Evolutionary conservation across 176 grass and related monocot species (phyloP), one percentile per base, ranked within the genome.

Genomic region (Triticum timopheevii): DNA sequence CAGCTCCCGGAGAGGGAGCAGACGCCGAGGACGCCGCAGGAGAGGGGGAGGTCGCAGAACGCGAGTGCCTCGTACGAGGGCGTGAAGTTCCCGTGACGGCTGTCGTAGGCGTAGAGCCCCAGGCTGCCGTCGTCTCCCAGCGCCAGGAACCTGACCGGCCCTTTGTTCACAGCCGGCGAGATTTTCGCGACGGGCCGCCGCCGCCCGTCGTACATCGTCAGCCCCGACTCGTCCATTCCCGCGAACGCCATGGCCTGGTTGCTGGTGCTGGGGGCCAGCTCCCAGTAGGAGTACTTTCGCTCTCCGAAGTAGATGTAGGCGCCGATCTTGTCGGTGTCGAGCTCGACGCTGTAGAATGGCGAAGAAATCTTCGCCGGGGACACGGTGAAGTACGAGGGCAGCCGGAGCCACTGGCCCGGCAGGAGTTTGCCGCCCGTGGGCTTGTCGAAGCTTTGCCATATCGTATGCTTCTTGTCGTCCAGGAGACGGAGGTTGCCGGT

Each of bases 231-330:
- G 80, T 65, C 36, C 58, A 90, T 77, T 13, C 58, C 52, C 20
- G 66, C 80, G 45, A 77, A 87, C 22, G 40, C 73, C 80, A 87
- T 87, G 65, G 42, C 83, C 44, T 45, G 40, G 89, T 74, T 83
- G 58, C 61, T 30, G 38, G 38, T 39, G 8, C 47, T 47, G 39
- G 90, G 86, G 22, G 45, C 24, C 38, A 92, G 38, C 61, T 94
- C 71, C 92, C 95, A 94, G 87, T 97, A 94, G 22, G 90, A 85
- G 64, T 95, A 93, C 66, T 74, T 87, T 23, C 25, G 23, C 22
- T 68, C 44, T 54, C 65, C 86, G 80, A 86, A 92, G 40, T 95
- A 78, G 58, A 92, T 17, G 70, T 94, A 94, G 61, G 90, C 27
- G 11, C 82, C 82, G 13, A 94, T 23, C 88, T 89, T 90, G 71